Base-by-base conservation (phyloP, 2,329 filamentous ascomycete genomes). In the Neofusicoccum umdonicola region DNA sequence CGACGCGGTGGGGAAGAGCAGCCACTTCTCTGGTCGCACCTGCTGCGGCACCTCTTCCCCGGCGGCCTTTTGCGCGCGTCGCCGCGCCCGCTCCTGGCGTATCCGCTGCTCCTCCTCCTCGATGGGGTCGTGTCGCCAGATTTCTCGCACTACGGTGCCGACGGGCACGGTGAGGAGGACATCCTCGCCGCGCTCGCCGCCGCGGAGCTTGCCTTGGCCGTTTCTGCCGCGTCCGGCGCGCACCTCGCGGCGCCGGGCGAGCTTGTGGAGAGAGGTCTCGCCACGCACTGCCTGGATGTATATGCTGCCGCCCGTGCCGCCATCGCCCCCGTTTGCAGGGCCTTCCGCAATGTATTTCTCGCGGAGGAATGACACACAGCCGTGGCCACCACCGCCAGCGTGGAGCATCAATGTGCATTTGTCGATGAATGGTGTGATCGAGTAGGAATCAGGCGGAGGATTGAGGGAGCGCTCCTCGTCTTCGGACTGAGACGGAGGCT, bases 271-370 rank as follows among this genome's bases (percentile, higher is more conserved):
- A 62, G 92, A 97, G 0, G 93, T 98, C 78, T 98, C 91, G 66
- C 93, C 92, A 63, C 90, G 88, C 1, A 96, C 88, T 7, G 95
- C 93, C 78, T 98, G 94, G 65, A 99, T 96, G 76, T 96, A 98
- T 69, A 99, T 83, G 71, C 90, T 96, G 44, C 95, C 95, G 67
- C 95, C 95, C 64, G 88, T 90, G 4, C 95, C 95, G 47, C 95
- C 95, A 74, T 99, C 93, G 66, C 95, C 95, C 56, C 95, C 95
- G 76, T 99, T 98, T 9, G 95, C 87, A 11, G 95, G 95, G 0
- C 95, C 95, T 68, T 96, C 89, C 50, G 89, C 87, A 35, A 97
- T 84, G 77, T 91, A 98, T 68, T 94, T 94, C 72, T 99, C 95
- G 19, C 94, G 89, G 48, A 96, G 81, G 75, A 98, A 99, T 0